phyloP scores from a whole-genome alignment of 306 rosid species.

The Vigna trinervia region DNA sequence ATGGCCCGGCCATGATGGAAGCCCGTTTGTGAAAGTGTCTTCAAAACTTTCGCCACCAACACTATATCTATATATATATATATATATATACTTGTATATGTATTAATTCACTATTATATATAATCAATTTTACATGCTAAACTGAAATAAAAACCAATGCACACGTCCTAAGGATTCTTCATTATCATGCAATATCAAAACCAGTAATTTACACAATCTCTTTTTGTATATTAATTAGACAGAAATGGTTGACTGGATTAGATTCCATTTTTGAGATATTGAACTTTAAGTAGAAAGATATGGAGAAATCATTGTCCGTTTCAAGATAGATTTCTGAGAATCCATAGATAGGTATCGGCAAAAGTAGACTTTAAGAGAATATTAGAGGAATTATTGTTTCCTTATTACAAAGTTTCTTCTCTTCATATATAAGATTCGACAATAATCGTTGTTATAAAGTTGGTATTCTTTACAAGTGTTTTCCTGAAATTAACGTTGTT shows the following conservation, averaged over 20 bases:
- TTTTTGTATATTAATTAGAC: background rate
- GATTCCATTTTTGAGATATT: slow-evolving; percentile 19
- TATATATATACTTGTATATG: too few relatives aligned
- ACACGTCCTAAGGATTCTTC: background rate
- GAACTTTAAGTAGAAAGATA: background rate
- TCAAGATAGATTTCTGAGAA: slow-evolving; percentile 1
- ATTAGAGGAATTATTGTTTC: background rate
- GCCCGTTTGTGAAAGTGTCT: slow-evolving; percentile 18
- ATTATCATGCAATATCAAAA: slow-evolving; percentile 14
- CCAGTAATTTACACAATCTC: slow-evolving; percentile 8
- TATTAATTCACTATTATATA: too few relatives aligned
- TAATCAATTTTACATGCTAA: background rate
- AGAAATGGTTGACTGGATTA: slow-evolving; percentile 15
- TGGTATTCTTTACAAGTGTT: too few relatives aligned
- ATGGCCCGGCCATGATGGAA: slow-evolving; percentile 47
- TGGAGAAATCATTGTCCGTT: background rate
- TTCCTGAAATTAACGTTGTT: too few relatives aligned
- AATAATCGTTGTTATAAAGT: too few relatives aligned
- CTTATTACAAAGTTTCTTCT: background rate
- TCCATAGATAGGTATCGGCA: background rate
- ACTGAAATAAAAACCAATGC: slow-evolving; percentile 10
- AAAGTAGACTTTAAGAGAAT: background rate
- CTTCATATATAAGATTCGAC: too few relatives aligned
- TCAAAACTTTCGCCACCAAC: slow-evolving; percentile 15
- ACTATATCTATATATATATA: too few relatives aligned